A percentile compares a stretch with the other conserved stretches of the same genome.
phyloP scores from a whole-genome alignment of 257 asterid species.

The Penstemon barbatus region DNA sequence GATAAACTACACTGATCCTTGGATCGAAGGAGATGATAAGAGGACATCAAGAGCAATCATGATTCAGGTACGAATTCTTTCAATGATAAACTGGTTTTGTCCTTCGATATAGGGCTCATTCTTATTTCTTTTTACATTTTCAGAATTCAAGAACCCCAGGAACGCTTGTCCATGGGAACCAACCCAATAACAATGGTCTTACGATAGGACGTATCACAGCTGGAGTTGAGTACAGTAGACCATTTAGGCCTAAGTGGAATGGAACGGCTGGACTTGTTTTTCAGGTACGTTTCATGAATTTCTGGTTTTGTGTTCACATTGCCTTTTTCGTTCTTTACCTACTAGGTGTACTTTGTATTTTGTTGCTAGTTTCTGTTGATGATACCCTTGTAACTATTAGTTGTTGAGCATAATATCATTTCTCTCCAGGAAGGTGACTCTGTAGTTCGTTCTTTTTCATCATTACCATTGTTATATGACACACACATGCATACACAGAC shows the following conservation, averaged over 20 bases:
- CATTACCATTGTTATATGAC: background rate
- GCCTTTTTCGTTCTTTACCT: background rate
- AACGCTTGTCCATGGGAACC: slow-evolving; percentile 89
- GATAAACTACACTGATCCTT: slow-evolving; percentile 89
- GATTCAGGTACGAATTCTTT: slow-evolving; percentile 66
- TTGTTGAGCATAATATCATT: background rate
- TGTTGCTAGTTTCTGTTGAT: slow-evolving; percentile 18
- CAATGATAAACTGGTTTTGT: slow-evolving; percentile 13
- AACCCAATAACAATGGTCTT: slow-evolving; percentile 60
- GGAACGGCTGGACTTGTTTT: slow-evolving; percentile 83
- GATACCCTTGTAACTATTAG: background rate
- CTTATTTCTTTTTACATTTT: slow-evolving; percentile 22
- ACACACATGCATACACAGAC: too few species aligned
- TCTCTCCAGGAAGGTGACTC: background rate
- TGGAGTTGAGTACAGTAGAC: slow-evolving; percentile 90
- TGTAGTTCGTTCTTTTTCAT: background rate
- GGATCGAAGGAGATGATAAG: slow-evolving; percentile 99
- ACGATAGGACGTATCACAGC: slow-evolving; percentile 87
- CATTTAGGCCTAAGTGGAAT: slow-evolving; percentile 93
- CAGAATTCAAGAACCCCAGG: slow-evolving; percentile 99
- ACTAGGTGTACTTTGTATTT: background rate
- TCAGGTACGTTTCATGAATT: slow-evolving; percentile 53
- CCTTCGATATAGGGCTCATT: slow-evolving; percentile 24
- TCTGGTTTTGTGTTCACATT: background rate
- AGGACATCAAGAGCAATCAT: slow-evolving; percentile 93